Percentiles rank a stretch among this genome's conserved stretches.
Evolutionary conservation across 768 basidiomycete genomes (phyloP).

Genomic region (Boletus insuetus): DNA sequence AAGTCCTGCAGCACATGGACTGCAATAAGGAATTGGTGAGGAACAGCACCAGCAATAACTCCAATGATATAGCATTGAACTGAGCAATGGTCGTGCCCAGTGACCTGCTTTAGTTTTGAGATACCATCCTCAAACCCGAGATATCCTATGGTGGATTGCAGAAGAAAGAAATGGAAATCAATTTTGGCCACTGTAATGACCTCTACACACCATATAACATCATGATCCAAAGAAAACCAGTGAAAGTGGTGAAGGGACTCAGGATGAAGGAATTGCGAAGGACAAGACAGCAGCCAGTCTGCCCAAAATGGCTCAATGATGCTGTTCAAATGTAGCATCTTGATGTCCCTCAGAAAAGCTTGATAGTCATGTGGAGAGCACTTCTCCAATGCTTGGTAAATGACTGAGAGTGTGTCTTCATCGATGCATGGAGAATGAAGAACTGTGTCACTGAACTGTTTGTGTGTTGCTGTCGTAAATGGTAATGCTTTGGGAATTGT

Average conservation of each 20-base stretch:
- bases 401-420: background rate
- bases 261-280: background rate
- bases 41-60: background rate
- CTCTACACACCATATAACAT: too few species aligned
- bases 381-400: background rate
- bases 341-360: background rate
- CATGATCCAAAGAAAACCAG: too few species aligned
- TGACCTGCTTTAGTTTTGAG: background rate
- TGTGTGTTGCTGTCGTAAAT: background rate
- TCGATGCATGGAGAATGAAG: background rate
- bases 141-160: background rate
- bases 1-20: background rate
- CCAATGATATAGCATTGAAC: background rate
- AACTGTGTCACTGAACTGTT: background rate
- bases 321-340: background rate
- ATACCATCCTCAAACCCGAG: background rate
- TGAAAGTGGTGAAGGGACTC: background rate
- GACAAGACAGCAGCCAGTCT: background rate
- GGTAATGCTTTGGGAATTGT: background rate
- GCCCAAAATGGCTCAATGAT: background rate
- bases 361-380: background rate
- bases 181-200: background rate
- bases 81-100: too few species aligned
- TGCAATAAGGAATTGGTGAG: background rate
- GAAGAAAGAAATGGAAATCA: background rate